Conservation (phyloP, 305 asterid species). For the Solanum hybrid region DNA sequence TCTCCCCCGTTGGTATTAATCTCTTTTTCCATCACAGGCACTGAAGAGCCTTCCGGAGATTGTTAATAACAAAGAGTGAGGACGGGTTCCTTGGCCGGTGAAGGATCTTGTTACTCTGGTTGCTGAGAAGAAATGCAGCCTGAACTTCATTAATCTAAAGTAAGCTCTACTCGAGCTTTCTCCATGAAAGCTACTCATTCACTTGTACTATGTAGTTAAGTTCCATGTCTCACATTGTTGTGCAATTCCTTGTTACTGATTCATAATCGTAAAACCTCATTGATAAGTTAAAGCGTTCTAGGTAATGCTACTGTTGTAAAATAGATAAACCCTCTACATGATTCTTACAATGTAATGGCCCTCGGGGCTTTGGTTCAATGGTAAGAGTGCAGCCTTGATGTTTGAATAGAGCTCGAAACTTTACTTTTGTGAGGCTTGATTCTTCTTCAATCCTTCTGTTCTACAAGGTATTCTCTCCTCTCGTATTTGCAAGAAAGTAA, state of each 20-base stretch:
- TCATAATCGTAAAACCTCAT: not conserved
- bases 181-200: not conserved
- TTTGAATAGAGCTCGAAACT: not conserved
- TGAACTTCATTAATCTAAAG: not conserved
- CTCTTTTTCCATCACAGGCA: slow-evolving; percentile 34
- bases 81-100: not conserved
- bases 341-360: not conserved
- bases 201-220: not conserved
- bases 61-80: slow-evolving; percentile 14
- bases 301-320: not conserved
- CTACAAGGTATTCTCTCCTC: not conserved
- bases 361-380: not conserved
- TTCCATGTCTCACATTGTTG: not conserved
- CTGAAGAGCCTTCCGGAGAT: slow-evolving; percentile 43
- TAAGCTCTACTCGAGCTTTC: not conserved
- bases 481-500: not conserved
- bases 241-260: not conserved
- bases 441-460: not conserved
- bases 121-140: not conserved
- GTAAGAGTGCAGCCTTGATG: not conserved
- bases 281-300: not conserved
- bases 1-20: not conserved
- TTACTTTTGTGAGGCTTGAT: not conserved
- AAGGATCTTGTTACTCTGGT: not conserved
- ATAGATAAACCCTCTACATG: not conserved